Conservation (phyloP, 352 stramenopile species). For the Peronospora farinosa region DNA sequence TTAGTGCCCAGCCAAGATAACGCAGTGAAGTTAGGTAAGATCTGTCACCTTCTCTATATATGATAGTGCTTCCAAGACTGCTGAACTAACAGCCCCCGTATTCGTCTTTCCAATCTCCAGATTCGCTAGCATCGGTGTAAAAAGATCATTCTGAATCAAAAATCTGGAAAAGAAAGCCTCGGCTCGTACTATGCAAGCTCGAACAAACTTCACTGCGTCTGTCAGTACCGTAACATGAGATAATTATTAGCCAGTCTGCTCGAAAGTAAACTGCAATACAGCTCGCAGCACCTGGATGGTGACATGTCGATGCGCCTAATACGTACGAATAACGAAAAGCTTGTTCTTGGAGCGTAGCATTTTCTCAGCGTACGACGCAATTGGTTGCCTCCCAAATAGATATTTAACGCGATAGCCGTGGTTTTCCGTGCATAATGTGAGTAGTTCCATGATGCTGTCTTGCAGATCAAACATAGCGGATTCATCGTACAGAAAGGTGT, state of each 20-base stretch:
- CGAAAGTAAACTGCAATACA: neutral
- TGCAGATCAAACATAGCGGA: slow-evolving; percentile 65
- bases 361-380: slow-evolving; percentile 61
- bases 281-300: slow-evolving; percentile 22
- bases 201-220: slow-evolving; percentile 79
- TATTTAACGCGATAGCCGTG: slow-evolving; percentile 86
- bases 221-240: slow-evolving; percentile 1
- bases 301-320: slow-evolving; percentile 13
- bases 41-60: slow-evolving; percentile 66
- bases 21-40: neutral
- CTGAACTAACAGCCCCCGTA: slow-evolving; percentile 55
- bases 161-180: slow-evolving; percentile 82
- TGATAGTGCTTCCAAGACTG: slow-evolving; percentile 64
- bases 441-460: slow-evolving; percentile 77
- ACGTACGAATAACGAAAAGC: slow-evolving; percentile 75
- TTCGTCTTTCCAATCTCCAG: slow-evolving; percentile 49
- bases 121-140: slow-evolving; percentile 48
- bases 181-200: slow-evolving; percentile 58
- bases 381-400: slow-evolving; percentile 71
- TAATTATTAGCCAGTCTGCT: neutral
- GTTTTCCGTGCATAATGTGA: slow-evolving; percentile 81
- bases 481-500: slow-evolving; percentile 32
- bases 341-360: slow-evolving; percentile 82
- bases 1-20: slow-evolving; percentile 1
- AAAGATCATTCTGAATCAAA: slow-evolving; percentile 70